These are phyloP conservation scores for Neurospora sp. DNA, from an alignment of 495 filamentous ascomycete species.

Conservation along the genomic window DNA sequence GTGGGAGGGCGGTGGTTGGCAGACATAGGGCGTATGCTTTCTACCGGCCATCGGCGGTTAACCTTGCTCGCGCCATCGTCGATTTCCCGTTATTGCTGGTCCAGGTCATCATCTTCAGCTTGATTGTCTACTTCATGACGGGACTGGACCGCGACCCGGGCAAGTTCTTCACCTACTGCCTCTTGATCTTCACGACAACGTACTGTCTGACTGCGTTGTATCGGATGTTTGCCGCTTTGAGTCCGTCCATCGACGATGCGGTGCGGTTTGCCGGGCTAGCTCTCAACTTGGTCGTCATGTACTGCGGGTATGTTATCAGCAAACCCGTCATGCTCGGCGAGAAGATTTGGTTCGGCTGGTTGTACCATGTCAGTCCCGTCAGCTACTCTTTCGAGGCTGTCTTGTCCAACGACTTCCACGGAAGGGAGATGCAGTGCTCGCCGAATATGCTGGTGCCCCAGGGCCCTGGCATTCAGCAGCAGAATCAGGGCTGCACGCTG, in stretches of 20 bases:
- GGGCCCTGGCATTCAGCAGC: slow-evolving; percentile 39
- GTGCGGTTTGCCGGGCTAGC: slow-evolving; percentile 38
- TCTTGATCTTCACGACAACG: slow-evolving; percentile 52
- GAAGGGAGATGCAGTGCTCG: slow-evolving; percentile 38
- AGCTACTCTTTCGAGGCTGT: slow-evolving; percentile 63
- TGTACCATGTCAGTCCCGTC: slow-evolving; percentile 66
- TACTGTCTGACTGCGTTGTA: slow-evolving; percentile 56
- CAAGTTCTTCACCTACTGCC: slow-evolving; percentile 72
- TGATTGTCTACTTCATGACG: slow-evolving; percentile 73
- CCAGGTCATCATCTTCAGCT: slow-evolving; percentile 60
- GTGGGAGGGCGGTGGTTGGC: slow-evolving; percentile 60
- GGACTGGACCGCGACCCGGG: slow-evolving; percentile 57
- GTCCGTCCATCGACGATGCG: slow-evolving; percentile 53
- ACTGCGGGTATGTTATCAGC: slow-evolving; percentile 66
- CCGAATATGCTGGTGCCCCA: slow-evolving; percentile 46
- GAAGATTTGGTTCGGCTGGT: slow-evolving; percentile 67
- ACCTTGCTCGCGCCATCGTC: slow-evolving; percentile 64
- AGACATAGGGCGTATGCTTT: slow-evolving; percentile 83
- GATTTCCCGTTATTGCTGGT: slow-evolving; percentile 64
- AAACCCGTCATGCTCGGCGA: slow-evolving; percentile 48
- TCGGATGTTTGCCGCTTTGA: slow-evolving; percentile 58
- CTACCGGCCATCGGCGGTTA: slow-evolving; percentile 71
- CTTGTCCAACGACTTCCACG: slow-evolving; percentile 60
- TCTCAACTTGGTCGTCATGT: slow-evolving; percentile 66
- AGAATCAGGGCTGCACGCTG: slow-evolving; percentile 50